phyloP scores from a whole-genome alignment of 495 filamentous ascomycete genomes.

The Cladorrhinum samala region DNA sequence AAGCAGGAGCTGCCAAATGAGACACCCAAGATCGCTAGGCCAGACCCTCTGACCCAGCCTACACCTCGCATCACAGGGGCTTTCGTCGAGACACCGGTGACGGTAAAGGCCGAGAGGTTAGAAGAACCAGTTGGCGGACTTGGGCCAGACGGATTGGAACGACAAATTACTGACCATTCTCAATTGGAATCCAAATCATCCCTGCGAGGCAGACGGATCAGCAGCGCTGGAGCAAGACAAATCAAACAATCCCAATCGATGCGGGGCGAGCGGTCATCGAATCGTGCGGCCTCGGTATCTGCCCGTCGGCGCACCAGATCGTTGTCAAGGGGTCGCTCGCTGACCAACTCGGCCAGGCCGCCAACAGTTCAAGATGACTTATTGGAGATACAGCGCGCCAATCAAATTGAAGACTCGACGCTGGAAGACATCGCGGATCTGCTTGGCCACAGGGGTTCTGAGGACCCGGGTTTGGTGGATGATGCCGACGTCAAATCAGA shows the following conservation, averaged over 20 bases:
- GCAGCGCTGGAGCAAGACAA: constrained; percentile 2
- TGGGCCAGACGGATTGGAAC: neutral
- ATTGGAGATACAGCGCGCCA: constrained; percentile 39
- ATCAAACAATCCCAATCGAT: constrained; percentile 14
- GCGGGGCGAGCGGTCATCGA: constrained; percentile 11
- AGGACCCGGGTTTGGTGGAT: neutral
- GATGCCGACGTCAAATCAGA: constrained; percentile 11
- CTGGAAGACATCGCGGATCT: constrained; percentile 45
- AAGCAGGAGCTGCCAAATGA: constrained; percentile 20
- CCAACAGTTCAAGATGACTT: constrained; percentile 46
- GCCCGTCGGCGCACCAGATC: constrained; percentile 27
- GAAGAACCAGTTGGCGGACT: neutral
- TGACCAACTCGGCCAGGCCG: constrained; percentile 44
- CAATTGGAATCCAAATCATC: neutral
- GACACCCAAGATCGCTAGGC: constrained; percentile 38
- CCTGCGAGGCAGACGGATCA: constrained; percentile 5
- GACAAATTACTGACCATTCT: neutral
- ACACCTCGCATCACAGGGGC: constrained; percentile 47
- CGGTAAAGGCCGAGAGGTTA: constrained; percentile 31
- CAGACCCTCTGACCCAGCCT: constrained; percentile 42
- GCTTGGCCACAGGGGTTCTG: constrained; percentile 21
- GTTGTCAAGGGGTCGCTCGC: constrained; percentile 28
- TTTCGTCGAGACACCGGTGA: constrained; percentile 47
- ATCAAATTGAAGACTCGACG: constrained; percentile 49
- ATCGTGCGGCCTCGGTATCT: constrained; percentile 25